Evolutionary conservation across 352 stramenopile species (phyloP).

Genomic region (Phytopythium litorale): DNA sequence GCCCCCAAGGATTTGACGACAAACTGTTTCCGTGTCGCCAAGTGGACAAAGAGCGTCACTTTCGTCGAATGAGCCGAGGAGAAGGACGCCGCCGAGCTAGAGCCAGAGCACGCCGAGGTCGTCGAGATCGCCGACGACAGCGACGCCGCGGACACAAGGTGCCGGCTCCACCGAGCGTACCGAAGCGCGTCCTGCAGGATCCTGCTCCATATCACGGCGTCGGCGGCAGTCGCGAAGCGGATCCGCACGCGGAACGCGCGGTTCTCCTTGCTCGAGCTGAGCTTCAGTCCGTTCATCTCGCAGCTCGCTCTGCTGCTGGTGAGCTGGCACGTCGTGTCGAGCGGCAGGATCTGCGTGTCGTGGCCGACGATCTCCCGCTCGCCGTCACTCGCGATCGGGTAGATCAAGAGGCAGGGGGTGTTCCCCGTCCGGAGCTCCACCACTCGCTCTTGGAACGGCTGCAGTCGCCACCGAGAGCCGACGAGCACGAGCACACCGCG

Average conservation of each 20-base stretch:
- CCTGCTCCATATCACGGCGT: constrained; percentile 46
- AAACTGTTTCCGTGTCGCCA: constrained; percentile 19
- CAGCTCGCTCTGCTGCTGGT: constrained; percentile 2
- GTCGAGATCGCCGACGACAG: constrained; percentile 3
- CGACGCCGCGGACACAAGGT: constrained; percentile 16
- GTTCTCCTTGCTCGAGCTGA: constrained; percentile 11
- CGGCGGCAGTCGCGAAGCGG: constrained; percentile 43
- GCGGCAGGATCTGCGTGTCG: constrained; percentile 19
- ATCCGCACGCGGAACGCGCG: constrained; percentile 28
- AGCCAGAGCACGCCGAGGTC: not conserved
- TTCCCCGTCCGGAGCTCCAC: constrained; percentile 34
- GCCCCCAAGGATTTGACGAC: constrained; percentile 40
- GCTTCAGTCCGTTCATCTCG: constrained; percentile 25
- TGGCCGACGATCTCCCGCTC: constrained; percentile 9
- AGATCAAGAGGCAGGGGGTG: constrained; percentile 25
- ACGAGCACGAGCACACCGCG: constrained; percentile 38
- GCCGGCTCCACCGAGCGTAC: constrained; percentile 31
- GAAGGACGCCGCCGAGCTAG: not conserved
- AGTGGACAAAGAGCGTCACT: constrained; percentile 4
- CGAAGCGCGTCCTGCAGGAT: constrained; percentile 32
- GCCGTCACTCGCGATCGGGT: constrained; percentile 8
- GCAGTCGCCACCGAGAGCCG: constrained; percentile 43
- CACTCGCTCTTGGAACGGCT: constrained; percentile 36
- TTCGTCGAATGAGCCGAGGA: not conserved
- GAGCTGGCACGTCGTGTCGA: constrained; percentile 27